Evolutionary conservation across 306 rosid genomes (phyloP), one percentile per base, ranked within the genome.

Genomic region (Corylus heterophylla): DNA sequence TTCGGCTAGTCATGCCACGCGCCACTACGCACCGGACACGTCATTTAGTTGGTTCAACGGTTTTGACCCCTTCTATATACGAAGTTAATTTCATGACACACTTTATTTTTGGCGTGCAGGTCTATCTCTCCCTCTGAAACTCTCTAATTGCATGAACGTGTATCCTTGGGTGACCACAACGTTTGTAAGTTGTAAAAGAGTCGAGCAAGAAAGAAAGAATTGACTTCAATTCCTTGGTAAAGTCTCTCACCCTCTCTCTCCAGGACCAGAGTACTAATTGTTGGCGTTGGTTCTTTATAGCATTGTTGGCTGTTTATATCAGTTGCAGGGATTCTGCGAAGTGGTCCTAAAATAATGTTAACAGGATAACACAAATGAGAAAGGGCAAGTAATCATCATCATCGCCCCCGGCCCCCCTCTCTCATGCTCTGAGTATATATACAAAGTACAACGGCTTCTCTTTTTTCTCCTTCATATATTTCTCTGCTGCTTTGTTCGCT

Each of bases 271-370:
- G 71, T 83, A 78, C 89, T 85, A 77, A 50, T 81, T 81, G 91
- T 85, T 81, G 91, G 86, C 83, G 86, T 83, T 85, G 84, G 68
- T 78, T 76, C 91, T 88, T 88, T 83, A 85, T 88, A 88, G 80
- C 91, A 85, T 80, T 88, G 87, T 85, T 88, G 91, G 89, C 83
- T 83, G 89, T 88, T 80, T 83, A 88, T 88, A 79, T 80, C 71
- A 81, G 84, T 83, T 81, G 84, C 89, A 88, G 86, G 73, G 82
- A 73, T 83, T 82, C 86, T 80, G 87, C 75, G 74, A 78, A 74
- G 91, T 85, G 87, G 89, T 88, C 89, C 89, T 85, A 47, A 35
- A 55, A 80, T 42, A 39, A 58, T 71, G 54, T 78, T 14, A 13
- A 47, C 47, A 55, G 84, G 71, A 7, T 75, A 56, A 22, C 11